phyloP scores from a whole-genome alignment of 2,329 filamentous ascomycete species.

The Botrytis porri region DNA sequence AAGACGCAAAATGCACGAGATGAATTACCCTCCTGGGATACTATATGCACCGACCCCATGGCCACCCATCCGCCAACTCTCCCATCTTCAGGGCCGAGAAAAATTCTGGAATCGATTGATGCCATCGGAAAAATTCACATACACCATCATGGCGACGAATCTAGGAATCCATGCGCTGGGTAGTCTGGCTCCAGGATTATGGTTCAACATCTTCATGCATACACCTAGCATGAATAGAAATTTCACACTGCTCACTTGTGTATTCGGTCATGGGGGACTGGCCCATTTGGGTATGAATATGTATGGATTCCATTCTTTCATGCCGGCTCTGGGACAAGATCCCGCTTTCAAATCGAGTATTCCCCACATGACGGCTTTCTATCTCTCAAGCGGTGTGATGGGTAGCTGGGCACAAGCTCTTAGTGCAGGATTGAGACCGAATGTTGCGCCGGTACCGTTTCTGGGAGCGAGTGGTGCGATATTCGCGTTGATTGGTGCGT shows the following conservation, averaged over 20 bases:
- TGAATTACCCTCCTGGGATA: neutral
- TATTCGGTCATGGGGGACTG: conserved; percentile 5
- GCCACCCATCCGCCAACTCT: neutral
- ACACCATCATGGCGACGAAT: neutral
- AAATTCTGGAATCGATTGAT: neutral
- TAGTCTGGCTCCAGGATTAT: neutral
- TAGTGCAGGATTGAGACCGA: conserved; percentile 2
- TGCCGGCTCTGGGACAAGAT: conserved; percentile 1
- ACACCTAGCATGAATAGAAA: neutral
- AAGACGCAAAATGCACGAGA: conserved; percentile 5
- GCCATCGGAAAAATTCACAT: conserved; percentile 4
- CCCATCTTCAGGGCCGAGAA: neutral
- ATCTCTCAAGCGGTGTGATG: conserved; percentile 5
- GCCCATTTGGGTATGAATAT: conserved; percentile 10
- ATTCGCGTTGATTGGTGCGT: neutral
- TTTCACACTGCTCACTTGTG: conserved; percentile 9
- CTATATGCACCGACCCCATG: neutral
- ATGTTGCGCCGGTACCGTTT: neutral
- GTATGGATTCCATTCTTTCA: conserved; percentile 11
- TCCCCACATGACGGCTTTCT: conserved; percentile 13
- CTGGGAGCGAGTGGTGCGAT: conserved; percentile 7
- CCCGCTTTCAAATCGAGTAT: neutral
- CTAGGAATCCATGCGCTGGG: conserved; percentile 1
- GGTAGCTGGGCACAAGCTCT: conserved; percentile 10
- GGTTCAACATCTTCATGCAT: neutral